Evolutionary conservation across 495 filamentous ascomycete species (phyloP).

Genomic region (Xylaria venustula): DNA sequence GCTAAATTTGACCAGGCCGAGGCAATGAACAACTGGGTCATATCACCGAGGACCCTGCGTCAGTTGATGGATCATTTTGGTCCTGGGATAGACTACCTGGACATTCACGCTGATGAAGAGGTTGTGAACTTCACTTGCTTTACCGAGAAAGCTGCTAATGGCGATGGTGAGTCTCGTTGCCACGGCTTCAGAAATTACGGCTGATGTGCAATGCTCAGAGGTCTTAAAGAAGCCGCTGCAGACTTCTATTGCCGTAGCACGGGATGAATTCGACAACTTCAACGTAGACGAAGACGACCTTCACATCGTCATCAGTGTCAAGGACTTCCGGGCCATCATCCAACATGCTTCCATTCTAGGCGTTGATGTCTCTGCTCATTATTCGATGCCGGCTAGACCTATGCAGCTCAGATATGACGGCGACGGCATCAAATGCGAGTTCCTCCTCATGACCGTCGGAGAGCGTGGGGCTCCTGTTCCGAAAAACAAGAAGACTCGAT

Average conservation of each 20-base stretch:
- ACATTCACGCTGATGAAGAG: conserved; percentile 71
- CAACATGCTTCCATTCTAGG: conserved; percentile 77
- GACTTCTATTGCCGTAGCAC: conserved; percentile 84
- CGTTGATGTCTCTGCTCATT: conserved; percentile 68
- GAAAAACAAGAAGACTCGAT: conserved; percentile 37
- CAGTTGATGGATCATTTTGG: conserved; percentile 93
- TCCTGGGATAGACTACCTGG: conserved; percentile 84
- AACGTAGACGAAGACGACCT: conserved; percentile 69
- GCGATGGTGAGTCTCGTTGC: conserved; percentile 59
- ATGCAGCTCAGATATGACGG: conserved; percentile 76
- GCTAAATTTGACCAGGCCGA: conserved; percentile 76
- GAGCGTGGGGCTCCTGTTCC: conserved; percentile 53
- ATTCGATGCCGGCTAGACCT: conserved; percentile 76
- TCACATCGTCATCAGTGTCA: conserved; percentile 86
- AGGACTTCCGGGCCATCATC: conserved; percentile 91
- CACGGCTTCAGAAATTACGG: not conserved
- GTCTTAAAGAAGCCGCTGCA: conserved; percentile 91
- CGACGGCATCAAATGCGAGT: conserved; percentile 78
- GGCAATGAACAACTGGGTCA: conserved; percentile 75
- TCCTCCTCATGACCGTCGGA: conserved; percentile 93
- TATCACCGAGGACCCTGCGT: conserved; percentile 69
- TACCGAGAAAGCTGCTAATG: conserved; percentile 83
- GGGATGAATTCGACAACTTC: conserved; percentile 82
- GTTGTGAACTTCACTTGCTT: conserved; percentile 83
- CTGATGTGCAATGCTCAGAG: conserved; percentile 47